These are phyloP conservation scores for Jackrogersella minutella DNA, from an alignment of 495 filamentous ascomycete genomes.

Conservation along the genomic window DNA sequence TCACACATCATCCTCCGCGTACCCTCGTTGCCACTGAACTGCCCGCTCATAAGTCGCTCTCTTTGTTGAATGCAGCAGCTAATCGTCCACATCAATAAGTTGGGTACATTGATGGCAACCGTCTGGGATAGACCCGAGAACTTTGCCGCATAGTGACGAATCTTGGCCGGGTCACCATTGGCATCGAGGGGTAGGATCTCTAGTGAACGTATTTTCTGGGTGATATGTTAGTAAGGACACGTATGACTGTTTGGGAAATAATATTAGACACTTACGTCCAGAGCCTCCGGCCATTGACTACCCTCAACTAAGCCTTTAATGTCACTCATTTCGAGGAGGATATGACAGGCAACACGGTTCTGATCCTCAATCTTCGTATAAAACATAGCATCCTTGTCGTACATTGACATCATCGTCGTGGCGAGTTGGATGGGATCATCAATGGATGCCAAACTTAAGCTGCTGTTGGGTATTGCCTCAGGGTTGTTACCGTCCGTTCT, in stretches of 20 bases:
- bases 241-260: neutral
- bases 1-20: constrained; percentile 70
- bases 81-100: constrained; percentile 92
- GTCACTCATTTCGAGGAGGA: constrained; percentile 79
- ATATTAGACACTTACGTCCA: constrained; percentile 73
- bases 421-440: constrained; percentile 86
- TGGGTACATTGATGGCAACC: constrained; percentile 84
- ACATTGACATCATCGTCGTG: constrained; percentile 79
- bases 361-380: constrained; percentile 68
- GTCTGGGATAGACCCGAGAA: constrained; percentile 78
- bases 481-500: constrained; percentile 49
- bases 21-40: constrained; percentile 77
- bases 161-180: constrained; percentile 70
- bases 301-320: constrained; percentile 75
- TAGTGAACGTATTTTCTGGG: constrained; percentile 74
- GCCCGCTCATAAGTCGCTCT: constrained; percentile 66
- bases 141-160: constrained; percentile 76
- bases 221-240: constrained; percentile 28
- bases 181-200: constrained; percentile 81
- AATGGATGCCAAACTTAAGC: constrained; percentile 82
- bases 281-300: constrained; percentile 75
- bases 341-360: constrained; percentile 73
- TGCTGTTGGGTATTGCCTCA: constrained; percentile 57
- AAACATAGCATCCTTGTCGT: constrained; percentile 77
- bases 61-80: constrained; percentile 80